Percentiles rank a stretch among this genome's conserved stretches.
phyloP scores from a whole-genome alignment of 768 basidiomycete genomes.

The Russula lepida region DNA sequence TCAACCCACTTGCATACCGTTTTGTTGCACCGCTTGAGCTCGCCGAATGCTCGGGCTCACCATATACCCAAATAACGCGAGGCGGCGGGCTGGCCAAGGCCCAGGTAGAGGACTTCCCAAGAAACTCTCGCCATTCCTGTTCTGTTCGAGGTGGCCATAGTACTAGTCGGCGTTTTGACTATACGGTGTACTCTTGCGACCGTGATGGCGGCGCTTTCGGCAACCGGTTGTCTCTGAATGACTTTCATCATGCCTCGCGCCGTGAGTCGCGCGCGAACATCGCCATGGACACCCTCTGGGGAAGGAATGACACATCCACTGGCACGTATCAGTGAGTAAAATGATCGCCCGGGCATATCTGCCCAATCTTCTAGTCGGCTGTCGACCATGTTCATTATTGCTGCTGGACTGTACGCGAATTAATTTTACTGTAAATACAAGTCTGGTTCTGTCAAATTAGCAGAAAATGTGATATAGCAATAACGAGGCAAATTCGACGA shows the following conservation, averaged over 20 bases:
- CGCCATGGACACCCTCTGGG: not conserved
- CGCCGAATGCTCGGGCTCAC: not conserved
- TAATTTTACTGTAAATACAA: not conserved
- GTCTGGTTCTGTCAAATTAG: not conserved
- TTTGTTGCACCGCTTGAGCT: not conserved
- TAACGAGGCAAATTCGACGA: not conserved
- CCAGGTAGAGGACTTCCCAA: constrained; percentile 6
- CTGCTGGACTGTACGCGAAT: not conserved
- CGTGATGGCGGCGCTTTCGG: not conserved
- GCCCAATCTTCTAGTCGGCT: not conserved
- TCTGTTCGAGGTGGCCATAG: constrained; percentile 18
- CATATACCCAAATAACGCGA: constrained; percentile 1
- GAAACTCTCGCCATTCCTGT: constrained; percentile 3
- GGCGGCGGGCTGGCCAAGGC: not conserved
- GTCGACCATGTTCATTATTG: not conserved
- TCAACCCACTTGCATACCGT: not conserved
- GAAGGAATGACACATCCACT: not conserved
- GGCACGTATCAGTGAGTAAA: too few relatives aligned
- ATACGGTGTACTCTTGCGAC: constrained; percentile 15
- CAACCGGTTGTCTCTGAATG: not conserved
- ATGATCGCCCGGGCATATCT: not conserved
- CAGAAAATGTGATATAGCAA: not conserved
- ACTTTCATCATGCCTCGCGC: not conserved
- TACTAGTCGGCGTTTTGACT: constrained; percentile 17
- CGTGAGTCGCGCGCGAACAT: too few relatives aligned